Percentiles rank a stretch among this genome's conserved stretches.
These are phyloP conservation scores for Amanita pallidorosea DNA, from an alignment of 768 basidiomycete species.

Conservation along the genomic window DNA sequence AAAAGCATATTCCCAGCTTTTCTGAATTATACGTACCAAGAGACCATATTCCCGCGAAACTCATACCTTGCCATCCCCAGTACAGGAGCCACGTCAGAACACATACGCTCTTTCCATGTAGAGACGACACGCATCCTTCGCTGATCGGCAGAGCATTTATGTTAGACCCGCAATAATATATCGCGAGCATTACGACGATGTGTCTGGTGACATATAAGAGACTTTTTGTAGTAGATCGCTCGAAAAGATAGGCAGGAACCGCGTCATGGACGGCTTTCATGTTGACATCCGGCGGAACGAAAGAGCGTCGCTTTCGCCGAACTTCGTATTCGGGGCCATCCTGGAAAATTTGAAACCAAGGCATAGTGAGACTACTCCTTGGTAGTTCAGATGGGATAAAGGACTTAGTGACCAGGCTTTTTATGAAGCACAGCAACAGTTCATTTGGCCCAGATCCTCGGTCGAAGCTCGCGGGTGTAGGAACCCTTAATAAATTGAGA, in stretches of 20 bases:
- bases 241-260: constrained; percentile 36
- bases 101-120: constrained; percentile 10
- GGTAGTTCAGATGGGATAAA: not conserved
- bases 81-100: constrained; percentile 30
- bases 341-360: constrained; percentile 31
- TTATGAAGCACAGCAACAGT: not conserved
- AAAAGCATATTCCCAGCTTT: not conserved
- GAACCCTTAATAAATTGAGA: not conserved
- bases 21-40: constrained; percentile 20
- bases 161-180: constrained; percentile 28
- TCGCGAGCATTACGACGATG: constrained; percentile 23
- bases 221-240: constrained; percentile 31
- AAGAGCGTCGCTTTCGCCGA: constrained; percentile 24
- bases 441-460: not conserved
- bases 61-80: constrained; percentile 40
- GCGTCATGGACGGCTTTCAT: constrained; percentile 35
- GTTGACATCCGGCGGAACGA: constrained; percentile 30
- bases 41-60: constrained; percentile 33
- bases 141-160: constrained; percentile 16
- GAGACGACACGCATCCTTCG: not conserved
- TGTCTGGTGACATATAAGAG: constrained; percentile 33
- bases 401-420: not conserved
- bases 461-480: not conserved
- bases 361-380: constrained; percentile 14
- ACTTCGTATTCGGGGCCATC: constrained; percentile 41